A percentile compares a stretch with the other conserved stretches of the same genome.
phyloP scores from a whole-genome alignment of 495 filamentous ascomycete species.

The Extremus antarcticus region DNA sequence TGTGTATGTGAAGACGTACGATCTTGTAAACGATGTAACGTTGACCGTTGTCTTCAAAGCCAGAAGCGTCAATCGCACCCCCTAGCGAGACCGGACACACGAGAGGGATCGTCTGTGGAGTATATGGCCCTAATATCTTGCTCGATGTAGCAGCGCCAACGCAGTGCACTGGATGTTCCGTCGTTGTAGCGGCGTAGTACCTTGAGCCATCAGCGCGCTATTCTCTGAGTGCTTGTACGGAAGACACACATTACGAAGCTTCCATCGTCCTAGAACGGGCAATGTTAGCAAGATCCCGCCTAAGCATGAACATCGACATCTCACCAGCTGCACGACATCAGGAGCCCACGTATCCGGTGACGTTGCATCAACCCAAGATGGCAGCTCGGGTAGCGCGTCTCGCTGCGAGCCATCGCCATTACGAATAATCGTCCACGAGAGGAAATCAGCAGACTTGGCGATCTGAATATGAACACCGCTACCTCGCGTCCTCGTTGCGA shows the following conservation, averaged over 20 bases:
- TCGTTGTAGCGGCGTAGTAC: slow-evolving; percentile 32
- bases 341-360: slow-evolving; percentile 18
- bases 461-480: slow-evolving; percentile 15
- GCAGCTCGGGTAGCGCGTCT: slow-evolving; percentile 18
- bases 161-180: slow-evolving; percentile 30
- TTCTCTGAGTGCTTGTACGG: no score
- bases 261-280: slow-evolving; percentile 4
- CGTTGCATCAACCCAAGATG: slow-evolving; percentile 13
- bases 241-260: slow-evolving; percentile 10
- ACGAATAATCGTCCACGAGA: slow-evolving; percentile 11
- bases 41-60: slow-evolving; percentile 12
- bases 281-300: background rate
- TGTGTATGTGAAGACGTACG: background rate
- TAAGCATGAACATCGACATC: background rate
- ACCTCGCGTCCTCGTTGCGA: slow-evolving; percentile 14
- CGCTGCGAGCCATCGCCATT: slow-evolving; percentile 6
- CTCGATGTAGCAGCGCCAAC: slow-evolving; percentile 35
- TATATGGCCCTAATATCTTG: slow-evolving; percentile 32
- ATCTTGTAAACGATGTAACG: slow-evolving; percentile 21
- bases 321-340: slow-evolving; percentile 19
- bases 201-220: background rate
- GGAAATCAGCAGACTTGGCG: slow-evolving; percentile 15
- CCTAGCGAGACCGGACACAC: slow-evolving; percentile 18
- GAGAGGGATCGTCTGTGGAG: slow-evolving; percentile 12
- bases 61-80: slow-evolving; percentile 20